phyloP scores from a whole-genome alignment of 768 basidiomycete species.

The Naganishia onofrii region DNA sequence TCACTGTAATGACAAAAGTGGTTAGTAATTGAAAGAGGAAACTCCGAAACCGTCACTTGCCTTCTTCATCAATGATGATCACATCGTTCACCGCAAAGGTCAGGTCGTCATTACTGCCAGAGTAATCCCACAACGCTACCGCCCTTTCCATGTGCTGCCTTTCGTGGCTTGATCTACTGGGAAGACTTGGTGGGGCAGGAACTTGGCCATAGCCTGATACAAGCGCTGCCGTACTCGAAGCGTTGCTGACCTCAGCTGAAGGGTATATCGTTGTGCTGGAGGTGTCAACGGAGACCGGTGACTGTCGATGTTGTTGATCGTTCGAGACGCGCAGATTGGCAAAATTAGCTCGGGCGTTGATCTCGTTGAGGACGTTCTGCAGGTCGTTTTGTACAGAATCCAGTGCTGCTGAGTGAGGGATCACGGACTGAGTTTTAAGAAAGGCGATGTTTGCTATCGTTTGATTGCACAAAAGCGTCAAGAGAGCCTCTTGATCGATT shows the following conservation, averaged over 20 bases:
- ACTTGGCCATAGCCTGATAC: background rate
- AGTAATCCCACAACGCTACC: conserved; percentile 24
- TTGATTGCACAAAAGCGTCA: conserved; percentile 12
- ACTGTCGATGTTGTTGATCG: background rate
- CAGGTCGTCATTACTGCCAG: conserved; percentile 13
- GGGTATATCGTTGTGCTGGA: conserved; percentile 1
- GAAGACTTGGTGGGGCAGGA: background rate
- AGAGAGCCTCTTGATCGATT: conserved; percentile 8
- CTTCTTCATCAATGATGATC: conserved; percentile 28
- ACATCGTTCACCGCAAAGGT: conserved; percentile 23
- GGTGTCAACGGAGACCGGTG: background rate
- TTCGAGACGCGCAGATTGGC: background rate
- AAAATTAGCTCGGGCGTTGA: conserved; percentile 9
- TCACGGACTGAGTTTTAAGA: conserved; percentile 5
- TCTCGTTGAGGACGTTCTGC: conserved; percentile 13
- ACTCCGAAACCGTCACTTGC: background rate
- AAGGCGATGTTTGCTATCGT: conserved; percentile 17
- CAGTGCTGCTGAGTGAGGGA: background rate
- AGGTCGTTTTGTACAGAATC: conserved; percentile 8
- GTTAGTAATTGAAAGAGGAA: background rate
- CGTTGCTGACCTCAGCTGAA: background rate
- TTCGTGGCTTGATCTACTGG: background rate
- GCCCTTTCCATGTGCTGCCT: background rate
- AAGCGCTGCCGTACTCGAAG: conserved; percentile 3
- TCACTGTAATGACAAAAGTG: background rate